phyloP scores from a whole-genome alignment of 2,329 filamentous ascomycete species.

The Lecanicillium sp. region DNA sequence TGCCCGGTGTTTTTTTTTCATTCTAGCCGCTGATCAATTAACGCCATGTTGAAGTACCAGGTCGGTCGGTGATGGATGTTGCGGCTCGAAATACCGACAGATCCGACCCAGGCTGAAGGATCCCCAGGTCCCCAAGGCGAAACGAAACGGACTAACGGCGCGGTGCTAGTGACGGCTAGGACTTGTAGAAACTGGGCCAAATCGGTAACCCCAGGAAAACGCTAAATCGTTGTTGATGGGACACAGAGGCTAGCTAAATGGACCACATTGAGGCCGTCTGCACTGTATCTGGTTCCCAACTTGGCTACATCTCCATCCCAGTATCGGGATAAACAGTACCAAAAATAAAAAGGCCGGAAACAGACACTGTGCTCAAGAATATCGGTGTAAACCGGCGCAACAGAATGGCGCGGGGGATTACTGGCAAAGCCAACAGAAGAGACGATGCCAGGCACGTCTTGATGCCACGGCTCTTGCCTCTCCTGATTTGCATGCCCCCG shows the following conservation, averaged over 20 bases:
- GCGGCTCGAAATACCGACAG: too few relatives aligned
- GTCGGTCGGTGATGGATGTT: too few relatives aligned
- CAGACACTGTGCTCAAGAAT: neutral
- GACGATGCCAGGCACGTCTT: neutral
- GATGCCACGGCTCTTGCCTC: neutral
- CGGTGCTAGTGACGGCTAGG: too few relatives aligned
- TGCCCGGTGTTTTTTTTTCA: too few relatives aligned
- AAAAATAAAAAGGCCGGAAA: neutral
- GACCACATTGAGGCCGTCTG: neutral
- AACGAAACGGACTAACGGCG: too few relatives aligned
- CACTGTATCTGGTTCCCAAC: neutral
- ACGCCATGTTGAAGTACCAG: too few relatives aligned
- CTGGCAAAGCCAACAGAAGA: neutral
- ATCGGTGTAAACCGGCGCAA: neutral
- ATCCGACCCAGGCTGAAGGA: too few relatives aligned
- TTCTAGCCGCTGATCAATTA: too few relatives aligned
- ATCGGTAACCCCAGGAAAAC: neutral
- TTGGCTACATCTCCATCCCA: neutral
- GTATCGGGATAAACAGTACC: neutral
- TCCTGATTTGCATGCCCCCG: neutral
- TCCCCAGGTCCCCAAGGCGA: too few relatives aligned
- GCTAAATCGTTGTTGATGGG: neutral
- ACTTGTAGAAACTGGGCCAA: too few relatives aligned
- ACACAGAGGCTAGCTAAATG: neutral
- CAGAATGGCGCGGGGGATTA: neutral